Conservation (phyloP, 1,284 basidiomycete genomes). For the Athelia sp. region DNA sequence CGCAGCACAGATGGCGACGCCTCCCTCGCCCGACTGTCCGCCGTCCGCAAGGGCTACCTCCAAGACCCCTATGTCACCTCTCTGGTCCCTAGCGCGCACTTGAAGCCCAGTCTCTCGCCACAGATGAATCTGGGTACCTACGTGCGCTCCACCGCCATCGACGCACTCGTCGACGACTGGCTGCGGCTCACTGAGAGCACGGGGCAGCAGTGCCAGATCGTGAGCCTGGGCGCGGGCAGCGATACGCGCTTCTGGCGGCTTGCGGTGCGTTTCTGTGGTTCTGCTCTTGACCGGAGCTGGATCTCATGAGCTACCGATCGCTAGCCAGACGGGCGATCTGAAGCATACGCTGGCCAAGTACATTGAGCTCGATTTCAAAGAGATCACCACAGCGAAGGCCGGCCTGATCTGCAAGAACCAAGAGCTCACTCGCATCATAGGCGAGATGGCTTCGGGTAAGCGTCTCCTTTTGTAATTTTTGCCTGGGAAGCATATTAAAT, state of each 20-base stretch:
- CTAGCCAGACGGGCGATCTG: slow-evolving; percentile 48
- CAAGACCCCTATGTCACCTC: slow-evolving; percentile 64
- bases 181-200: slow-evolving; percentile 36
- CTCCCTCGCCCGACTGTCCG: slow-evolving; percentile 74
- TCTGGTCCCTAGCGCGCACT: slow-evolving; percentile 60
- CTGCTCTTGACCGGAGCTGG: slow-evolving; percentile 2
- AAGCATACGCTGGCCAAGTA: slow-evolving; percentile 55
- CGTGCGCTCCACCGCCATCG: slow-evolving; percentile 78
- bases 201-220: slow-evolving; percentile 64
- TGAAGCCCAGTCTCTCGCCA: slow-evolving; percentile 68
- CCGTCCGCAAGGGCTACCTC: slow-evolving; percentile 73
- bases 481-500: too few relatives aligned
- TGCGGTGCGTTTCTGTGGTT: slow-evolving; percentile 49
- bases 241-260: slow-evolving; percentile 93
- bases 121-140: slow-evolving; percentile 96
- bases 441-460: too few relatives aligned
- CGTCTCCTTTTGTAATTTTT: too few relatives aligned
- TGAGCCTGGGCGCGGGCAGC: slow-evolving; percentile 89
- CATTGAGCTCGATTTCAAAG: slow-evolving; percentile 88
- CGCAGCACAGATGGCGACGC: slow-evolving; percentile 75
- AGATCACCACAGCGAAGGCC: slow-evolving; percentile 80
- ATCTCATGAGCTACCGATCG: slow-evolving; percentile 12
- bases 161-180: slow-evolving; percentile 75
- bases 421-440: too few relatives aligned
- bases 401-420: slow-evolving; percentile 74